Conservation (phyloP, 768 basidiomycete species). For the Leucogyrophana mollusca region DNA sequence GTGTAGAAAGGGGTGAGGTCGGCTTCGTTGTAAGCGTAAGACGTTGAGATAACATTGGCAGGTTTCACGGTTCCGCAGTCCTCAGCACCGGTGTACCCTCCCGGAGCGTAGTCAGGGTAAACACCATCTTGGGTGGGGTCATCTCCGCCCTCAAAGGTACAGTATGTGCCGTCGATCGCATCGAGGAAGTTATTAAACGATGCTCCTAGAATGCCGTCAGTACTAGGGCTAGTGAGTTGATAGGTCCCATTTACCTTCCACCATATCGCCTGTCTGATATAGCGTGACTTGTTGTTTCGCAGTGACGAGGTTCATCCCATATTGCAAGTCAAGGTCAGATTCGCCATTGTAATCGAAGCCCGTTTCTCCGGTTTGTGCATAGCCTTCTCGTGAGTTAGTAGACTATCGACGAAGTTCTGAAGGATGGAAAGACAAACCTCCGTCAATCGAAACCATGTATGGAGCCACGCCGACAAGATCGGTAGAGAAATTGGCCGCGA, state of each 20-base stretch:
- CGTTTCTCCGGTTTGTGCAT: slow-evolving; percentile 9
- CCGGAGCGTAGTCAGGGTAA: slow-evolving; percentile 8
- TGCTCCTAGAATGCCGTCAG: slow-evolving; percentile 3
- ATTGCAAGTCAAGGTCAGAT: slow-evolving; percentile 20
- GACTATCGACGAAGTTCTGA: not conserved
- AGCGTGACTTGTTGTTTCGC: slow-evolving; percentile 14
- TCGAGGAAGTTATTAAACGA: slow-evolving; percentile 23
- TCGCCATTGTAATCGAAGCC: slow-evolving; percentile 22
- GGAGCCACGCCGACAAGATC: slow-evolving; percentile 20
- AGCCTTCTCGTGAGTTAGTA: slow-evolving; percentile 18
- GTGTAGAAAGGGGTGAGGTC: slow-evolving; percentile 27
- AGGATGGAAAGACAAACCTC: slow-evolving; percentile 8
- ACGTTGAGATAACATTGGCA: slow-evolving; percentile 33
- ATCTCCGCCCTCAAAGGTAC: slow-evolving; percentile 23
- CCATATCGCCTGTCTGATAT: slow-evolving; percentile 20
- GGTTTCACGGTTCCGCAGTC: slow-evolving; percentile 28
- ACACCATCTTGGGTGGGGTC: slow-evolving; percentile 14
- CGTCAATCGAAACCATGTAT: slow-evolving; percentile 15
- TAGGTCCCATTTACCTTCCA: slow-evolving; percentile 12
- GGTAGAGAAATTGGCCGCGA: slow-evolving; percentile 32
- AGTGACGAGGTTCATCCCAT: slow-evolving; percentile 16
- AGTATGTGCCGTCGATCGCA: slow-evolving; percentile 23
- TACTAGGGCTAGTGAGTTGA: not conserved
- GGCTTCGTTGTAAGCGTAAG: slow-evolving; percentile 32
- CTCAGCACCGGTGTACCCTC: slow-evolving; percentile 8